Conservation (phyloP, 805 yeast species). For the Myxozyma neotropica region DNA sequence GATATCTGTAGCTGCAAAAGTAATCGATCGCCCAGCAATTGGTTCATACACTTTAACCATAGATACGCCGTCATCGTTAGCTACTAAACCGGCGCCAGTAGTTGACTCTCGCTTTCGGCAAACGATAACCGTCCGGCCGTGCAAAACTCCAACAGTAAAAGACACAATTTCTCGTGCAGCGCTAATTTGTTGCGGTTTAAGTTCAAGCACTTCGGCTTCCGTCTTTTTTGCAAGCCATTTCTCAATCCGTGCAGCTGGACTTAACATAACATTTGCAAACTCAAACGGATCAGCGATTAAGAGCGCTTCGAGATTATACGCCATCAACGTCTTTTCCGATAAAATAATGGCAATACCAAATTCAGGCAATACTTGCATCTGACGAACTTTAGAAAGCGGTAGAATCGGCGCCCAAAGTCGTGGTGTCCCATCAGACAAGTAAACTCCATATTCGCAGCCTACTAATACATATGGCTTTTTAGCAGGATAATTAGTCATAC, state of each 20-base stretch:
- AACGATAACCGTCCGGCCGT: slow-evolving; percentile 26
- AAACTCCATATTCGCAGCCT: slow-evolving; percentile 69
- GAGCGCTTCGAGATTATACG: slow-evolving; percentile 65
- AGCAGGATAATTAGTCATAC: slow-evolving; percentile 23
- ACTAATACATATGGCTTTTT: slow-evolving; percentile 45
- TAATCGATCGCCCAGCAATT: slow-evolving; percentile 43
- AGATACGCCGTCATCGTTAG: slow-evolving; percentile 48
- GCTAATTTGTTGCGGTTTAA: slow-evolving; percentile 48
- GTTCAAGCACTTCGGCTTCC: background rate
- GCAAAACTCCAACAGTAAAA: slow-evolving; percentile 59
- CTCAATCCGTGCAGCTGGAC: background rate
- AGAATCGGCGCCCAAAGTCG: slow-evolving; percentile 61
- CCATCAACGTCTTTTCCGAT: slow-evolving; percentile 60
- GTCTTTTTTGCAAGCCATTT: slow-evolving; percentile 11
- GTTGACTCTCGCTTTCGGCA: slow-evolving; percentile 59
- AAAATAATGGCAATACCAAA: slow-evolving; percentile 60
- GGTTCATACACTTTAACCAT: slow-evolving; percentile 67
- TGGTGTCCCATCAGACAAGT: slow-evolving; percentile 47
- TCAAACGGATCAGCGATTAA: slow-evolving; percentile 37
- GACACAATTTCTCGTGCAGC: slow-evolving; percentile 51
- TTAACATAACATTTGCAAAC: background rate
- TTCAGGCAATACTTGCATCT: slow-evolving; percentile 61
- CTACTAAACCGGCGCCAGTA: slow-evolving; percentile 48
- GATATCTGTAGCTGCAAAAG: background rate
- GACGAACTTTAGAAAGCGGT: slow-evolving; percentile 55